These are phyloP conservation scores for Barbatosphaeria neglecta DNA, from an alignment of 495 filamentous ascomycete species.

Conservation along the genomic window DNA sequence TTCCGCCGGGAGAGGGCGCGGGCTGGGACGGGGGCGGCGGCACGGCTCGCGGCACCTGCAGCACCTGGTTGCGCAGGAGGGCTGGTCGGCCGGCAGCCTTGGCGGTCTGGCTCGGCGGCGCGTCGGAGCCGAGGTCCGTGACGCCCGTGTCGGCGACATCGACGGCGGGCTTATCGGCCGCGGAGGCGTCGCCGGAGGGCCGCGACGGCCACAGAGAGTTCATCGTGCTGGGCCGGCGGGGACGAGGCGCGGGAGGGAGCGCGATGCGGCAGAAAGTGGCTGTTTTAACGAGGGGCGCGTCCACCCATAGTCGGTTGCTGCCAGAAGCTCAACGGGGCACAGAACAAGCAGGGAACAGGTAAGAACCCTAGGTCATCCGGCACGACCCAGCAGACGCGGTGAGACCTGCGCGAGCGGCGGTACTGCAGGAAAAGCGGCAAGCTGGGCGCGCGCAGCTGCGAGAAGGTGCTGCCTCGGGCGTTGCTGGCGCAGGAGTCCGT, in stretches of 20 bases:
- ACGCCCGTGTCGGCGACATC: slow-evolving; percentile 21
- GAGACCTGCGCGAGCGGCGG: too few species aligned
- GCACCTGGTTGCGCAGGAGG: slow-evolving; percentile 19
- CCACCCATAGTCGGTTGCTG: too few species aligned
- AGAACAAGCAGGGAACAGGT: too few species aligned
- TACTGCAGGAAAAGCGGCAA: too few species aligned
- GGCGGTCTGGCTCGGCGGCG: slow-evolving; percentile 3
- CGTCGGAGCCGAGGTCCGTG: slow-evolving; percentile 14
- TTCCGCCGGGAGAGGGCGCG: slow-evolving; percentile 7
- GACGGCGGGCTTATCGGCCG: slow-evolving; percentile 8
- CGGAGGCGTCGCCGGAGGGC: slow-evolving; percentile 16
- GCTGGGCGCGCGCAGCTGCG: too few species aligned
- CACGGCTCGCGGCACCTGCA: slow-evolving; percentile 1
- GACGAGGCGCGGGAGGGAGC: neutral
- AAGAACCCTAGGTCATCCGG: too few species aligned
- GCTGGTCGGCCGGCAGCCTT: slow-evolving; percentile 14
- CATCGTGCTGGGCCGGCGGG: slow-evolving; percentile 22
- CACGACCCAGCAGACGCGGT: too few species aligned
- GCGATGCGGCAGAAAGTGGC: too few species aligned
- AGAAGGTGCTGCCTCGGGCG: too few species aligned
- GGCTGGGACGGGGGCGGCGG: slow-evolving; percentile 7
- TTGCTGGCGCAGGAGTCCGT: too few species aligned
- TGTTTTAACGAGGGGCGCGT: too few species aligned
- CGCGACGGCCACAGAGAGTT: slow-evolving; percentile 30
- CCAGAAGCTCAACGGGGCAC: too few species aligned